Evolutionary conservation across 148 eudicot species (phyloP).

Genomic region (Pouteria glomerata): DNA sequence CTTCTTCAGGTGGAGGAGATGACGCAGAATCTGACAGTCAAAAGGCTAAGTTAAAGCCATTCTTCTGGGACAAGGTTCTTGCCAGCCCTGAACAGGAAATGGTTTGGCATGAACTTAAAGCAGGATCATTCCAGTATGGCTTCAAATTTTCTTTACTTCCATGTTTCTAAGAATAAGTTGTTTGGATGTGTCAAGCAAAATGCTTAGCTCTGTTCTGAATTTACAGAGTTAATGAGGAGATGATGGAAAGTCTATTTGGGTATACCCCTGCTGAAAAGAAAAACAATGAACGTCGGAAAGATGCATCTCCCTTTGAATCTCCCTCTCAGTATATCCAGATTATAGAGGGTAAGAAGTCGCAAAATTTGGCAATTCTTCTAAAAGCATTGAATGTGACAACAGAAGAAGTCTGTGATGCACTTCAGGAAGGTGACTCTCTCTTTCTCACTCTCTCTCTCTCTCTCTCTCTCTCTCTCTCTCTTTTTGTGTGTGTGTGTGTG

Average conservation of each 20-base stretch:
- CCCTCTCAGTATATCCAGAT: slow-evolving; percentile 39
- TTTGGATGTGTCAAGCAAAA: background rate
- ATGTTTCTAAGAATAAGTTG: background rate
- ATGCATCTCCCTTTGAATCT: slow-evolving; percentile 35
- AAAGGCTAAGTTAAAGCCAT: slow-evolving; percentile 51
- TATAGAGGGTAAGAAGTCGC: slow-evolving; percentile 60
- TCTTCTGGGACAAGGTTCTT: slow-evolving; percentile 66
- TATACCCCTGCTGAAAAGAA: slow-evolving; percentile 41
- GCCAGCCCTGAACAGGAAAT: slow-evolving; percentile 50
- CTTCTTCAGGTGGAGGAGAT: slow-evolving; percentile 29
- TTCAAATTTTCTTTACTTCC: background rate
- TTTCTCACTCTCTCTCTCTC: background rate
- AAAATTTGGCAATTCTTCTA: slow-evolving; percentile 59
- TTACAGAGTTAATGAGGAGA: slow-evolving; percentile 86
- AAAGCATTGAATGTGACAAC: slow-evolving; percentile 61
- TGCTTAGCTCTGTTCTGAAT: background rate
- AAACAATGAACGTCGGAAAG: slow-evolving; percentile 37
- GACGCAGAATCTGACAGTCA: slow-evolving; percentile 34
- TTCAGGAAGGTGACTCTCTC: slow-evolving; percentile 41
- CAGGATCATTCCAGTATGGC: slow-evolving; percentile 61
- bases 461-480: too few species aligned
- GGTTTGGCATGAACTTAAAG: slow-evolving; percentile 63
- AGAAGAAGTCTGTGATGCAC: slow-evolving; percentile 65
- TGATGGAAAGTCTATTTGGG: slow-evolving; percentile 86
- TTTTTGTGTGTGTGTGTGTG: too few species aligned